phyloP scores from a whole-genome alignment of 2,329 filamentous ascomycete genomes.

The Fusarium sp. region DNA sequence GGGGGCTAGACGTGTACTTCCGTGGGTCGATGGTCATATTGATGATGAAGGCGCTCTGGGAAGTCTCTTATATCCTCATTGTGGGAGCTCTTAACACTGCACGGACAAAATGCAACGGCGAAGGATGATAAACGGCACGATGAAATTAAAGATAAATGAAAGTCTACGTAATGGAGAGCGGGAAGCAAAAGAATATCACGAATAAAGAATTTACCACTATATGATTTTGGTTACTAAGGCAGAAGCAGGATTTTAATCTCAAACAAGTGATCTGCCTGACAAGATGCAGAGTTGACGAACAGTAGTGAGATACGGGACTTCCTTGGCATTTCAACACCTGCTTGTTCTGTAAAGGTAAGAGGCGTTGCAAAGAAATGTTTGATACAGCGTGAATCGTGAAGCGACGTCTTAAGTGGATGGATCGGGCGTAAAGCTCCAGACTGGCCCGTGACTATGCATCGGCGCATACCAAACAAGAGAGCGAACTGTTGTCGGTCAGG shows the following conservation, averaged over 20 bases:
- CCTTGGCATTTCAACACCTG: conserved; percentile 1
- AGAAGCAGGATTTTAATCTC: not conserved
- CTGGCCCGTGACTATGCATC: conserved; percentile 9
- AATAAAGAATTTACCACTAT: not conserved
- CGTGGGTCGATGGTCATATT: conserved; percentile 28
- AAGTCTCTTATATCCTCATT: conserved; percentile 25
- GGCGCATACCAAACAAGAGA: conserved; percentile 29
- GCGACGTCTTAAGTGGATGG: conserved; percentile 11
- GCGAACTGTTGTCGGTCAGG: conserved; percentile 24
- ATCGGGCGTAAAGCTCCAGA: conserved; percentile 4
- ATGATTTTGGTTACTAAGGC: not conserved
- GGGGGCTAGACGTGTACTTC: conserved; percentile 15
- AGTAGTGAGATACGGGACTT: conserved; percentile 1
- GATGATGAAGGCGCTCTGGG: conserved; percentile 29
- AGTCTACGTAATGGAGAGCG: not conserved
- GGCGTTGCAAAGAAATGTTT: conserved; percentile 22
- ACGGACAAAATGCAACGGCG: not conserved
- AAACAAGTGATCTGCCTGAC: not conserved
- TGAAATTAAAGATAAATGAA: conserved; percentile 1
- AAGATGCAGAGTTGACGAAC: not conserved
- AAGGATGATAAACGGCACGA: conserved; percentile 14
- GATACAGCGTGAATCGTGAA: conserved; percentile 11
- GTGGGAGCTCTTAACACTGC: conserved; percentile 9
- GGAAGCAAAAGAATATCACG: not conserved
- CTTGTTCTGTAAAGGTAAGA: not conserved